Percentiles rank a stretch among this genome's conserved stretches.
phyloP scores from a whole-genome alignment of 208 protist species.

The Angomonas ambiguus region DNA sequence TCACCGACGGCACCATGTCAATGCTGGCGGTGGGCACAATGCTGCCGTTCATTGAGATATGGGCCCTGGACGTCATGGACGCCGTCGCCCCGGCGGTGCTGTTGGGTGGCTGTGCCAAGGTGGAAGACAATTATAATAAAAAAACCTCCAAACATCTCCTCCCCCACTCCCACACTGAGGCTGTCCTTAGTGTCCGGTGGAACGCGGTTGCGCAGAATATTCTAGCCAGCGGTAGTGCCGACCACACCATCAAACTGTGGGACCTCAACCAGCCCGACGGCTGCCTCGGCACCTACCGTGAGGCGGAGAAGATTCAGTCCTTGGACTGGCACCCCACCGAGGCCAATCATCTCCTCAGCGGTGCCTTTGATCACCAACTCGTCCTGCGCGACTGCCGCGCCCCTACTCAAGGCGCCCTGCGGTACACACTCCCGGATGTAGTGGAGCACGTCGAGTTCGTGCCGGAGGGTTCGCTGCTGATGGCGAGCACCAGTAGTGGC shows the following conservation, averaged over 20 bases:
- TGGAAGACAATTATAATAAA: constrained; percentile 74
- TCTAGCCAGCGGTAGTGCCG: constrained; percentile 92
- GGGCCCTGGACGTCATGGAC: constrained; percentile 97
- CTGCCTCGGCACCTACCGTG: constrained; percentile 89
- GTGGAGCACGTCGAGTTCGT: constrained; percentile 77
- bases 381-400: constrained; percentile 81
- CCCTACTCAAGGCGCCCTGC: constrained; percentile 46
- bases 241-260: constrained; percentile 96
- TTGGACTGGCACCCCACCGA: constrained; percentile 87
- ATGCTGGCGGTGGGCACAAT: constrained; percentile 96
- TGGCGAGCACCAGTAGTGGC: constrained; percentile 71
- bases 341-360: constrained; percentile 80
- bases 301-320: constrained; percentile 91
- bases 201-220: constrained; percentile 90
- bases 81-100: constrained; percentile 87
- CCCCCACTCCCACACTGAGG: constrained; percentile 89
- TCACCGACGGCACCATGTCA: constrained; percentile 89
- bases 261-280: constrained; percentile 76
- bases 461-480: constrained; percentile 24
- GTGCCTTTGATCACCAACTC: constrained; percentile 72
- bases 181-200: constrained; percentile 94
- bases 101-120: constrained; percentile 80
- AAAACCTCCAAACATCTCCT: constrained; percentile 53
- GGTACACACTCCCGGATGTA: constrained; percentile 44
- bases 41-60: constrained; percentile 96